Evolutionary conservation across 129 eudicot genomes (phyloP).

Genomic region (Helichrysum umbraculigerum): DNA sequence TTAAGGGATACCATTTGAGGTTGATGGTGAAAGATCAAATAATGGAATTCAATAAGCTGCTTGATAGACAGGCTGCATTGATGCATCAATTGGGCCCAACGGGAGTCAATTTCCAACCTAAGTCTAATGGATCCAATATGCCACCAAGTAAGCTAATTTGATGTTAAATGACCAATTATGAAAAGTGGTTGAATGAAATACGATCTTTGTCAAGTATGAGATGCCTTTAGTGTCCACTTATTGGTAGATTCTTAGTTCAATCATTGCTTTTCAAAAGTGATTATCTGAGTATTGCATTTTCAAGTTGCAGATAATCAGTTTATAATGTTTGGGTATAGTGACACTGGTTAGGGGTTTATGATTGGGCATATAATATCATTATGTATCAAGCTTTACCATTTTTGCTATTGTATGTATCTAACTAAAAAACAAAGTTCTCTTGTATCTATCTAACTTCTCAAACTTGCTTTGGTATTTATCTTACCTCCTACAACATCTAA

Average conservation of each 20-base stretch:
- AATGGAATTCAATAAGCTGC: conserved; percentile 73
- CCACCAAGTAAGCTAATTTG: conserved; percentile 52
- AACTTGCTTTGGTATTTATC: background rate
- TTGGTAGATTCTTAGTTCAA: background rate
- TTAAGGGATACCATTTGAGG: conserved; percentile 73
- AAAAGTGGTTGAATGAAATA: background rate
- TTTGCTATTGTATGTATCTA: no score
- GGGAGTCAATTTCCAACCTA: conserved; percentile 44
- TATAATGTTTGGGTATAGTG: background rate
- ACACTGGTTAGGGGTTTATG: background rate
- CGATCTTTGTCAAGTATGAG: background rate
- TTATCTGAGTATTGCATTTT: background rate
- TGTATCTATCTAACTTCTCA: background rate
- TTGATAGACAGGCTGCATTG: conserved; percentile 67
- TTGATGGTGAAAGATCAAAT: conserved; percentile 87
- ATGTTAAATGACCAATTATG: background rate
- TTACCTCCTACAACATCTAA: no score
- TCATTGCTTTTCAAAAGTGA: no score
- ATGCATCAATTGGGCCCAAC: conserved; percentile 53
- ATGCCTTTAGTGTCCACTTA: background rate
- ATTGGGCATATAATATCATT: background rate
- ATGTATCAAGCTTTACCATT: background rate
- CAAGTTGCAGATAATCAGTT: background rate
- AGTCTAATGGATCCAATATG: conserved; percentile 65
- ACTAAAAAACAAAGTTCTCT: no score